These are phyloP conservation scores for Candida maltosa DNA, from an alignment of 805 yeast species.

Conservation along the genomic window DNA sequence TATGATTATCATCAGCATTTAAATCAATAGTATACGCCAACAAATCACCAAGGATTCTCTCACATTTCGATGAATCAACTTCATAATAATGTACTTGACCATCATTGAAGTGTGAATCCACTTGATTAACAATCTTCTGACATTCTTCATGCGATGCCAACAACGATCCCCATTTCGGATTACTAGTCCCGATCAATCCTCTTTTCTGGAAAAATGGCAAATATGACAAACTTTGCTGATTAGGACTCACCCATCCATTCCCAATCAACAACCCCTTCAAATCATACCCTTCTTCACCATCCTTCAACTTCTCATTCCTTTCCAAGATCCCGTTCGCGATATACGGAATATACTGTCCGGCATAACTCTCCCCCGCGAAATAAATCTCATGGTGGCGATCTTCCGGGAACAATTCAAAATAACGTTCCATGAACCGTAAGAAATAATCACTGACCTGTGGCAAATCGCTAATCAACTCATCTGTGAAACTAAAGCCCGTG, in stretches of 20 bases:
- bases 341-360: slow-evolving; percentile 95
- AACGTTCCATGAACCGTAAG: slow-evolving; percentile 60
- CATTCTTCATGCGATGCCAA: slow-evolving; percentile 55
- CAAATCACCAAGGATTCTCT: slow-evolving; percentile 39
- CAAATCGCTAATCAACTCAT: slow-evolving; percentile 52
- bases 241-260: slow-evolving; percentile 93
- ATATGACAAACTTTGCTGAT: slow-evolving; percentile 76
- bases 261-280: slow-evolving; percentile 76
- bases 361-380: slow-evolving; percentile 93
- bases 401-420: slow-evolving; percentile 70
- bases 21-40: slow-evolving; percentile 28
- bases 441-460: slow-evolving; percentile 60
- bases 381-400: slow-evolving; percentile 61
- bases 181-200: slow-evolving; percentile 46
- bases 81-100: slow-evolving; percentile 17
- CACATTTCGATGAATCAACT: slow-evolving; percentile 40
- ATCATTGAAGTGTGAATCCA: slow-evolving; percentile 15
- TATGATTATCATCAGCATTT: slow-evolving; percentile 30
- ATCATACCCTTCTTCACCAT: slow-evolving; percentile 25
- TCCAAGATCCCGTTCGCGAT: slow-evolving; percentile 62
- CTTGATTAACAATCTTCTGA: slow-evolving; percentile 47
- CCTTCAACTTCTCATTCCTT: slow-evolving; percentile 29
- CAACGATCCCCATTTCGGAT: slow-evolving; percentile 38
- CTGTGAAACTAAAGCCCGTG: slow-evolving; percentile 78
- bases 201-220: slow-evolving; percentile 65